These are phyloP conservation scores for Epichloe festucae DNA, from an alignment of 2,329 filamentous ascomycete species.

Conservation along the genomic window DNA sequence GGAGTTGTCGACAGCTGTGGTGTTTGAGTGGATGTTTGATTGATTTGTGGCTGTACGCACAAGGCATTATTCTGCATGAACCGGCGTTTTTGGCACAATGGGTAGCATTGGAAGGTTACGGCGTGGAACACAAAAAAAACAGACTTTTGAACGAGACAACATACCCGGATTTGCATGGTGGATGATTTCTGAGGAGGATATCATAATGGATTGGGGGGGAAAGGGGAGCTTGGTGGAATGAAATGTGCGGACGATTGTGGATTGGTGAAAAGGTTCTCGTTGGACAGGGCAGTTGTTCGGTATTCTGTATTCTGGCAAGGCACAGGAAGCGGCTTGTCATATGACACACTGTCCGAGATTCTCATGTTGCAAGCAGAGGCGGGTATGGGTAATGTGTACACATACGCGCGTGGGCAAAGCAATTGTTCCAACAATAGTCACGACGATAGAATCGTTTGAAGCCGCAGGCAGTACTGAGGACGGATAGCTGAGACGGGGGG, in stretches of 20 bases:
- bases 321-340: too few species aligned
- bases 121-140: constrained; percentile 6
- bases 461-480: too few species aligned
- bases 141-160: constrained; percentile 10
- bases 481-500: too few species aligned
- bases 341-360: neutral
- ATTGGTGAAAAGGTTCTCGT: neutral
- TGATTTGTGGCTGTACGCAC: constrained; percentile 7
- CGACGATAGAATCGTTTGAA: neutral
- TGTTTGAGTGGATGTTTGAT: neutral
- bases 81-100: constrained; percentile 13
- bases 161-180: constrained; percentile 17
- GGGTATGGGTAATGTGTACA: neutral
- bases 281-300: neutral
- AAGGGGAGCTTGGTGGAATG: neutral
- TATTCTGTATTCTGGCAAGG: neutral
- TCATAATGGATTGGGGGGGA: constrained; percentile 3
- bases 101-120: constrained; percentile 10
- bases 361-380: neutral
- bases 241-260: neutral
- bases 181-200: constrained; percentile 9
- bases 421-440: neutral
- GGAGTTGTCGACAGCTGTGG: neutral
- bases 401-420: neutral
- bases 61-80: constrained; percentile 14